phyloP scores from a whole-genome alignment of 176 grass and related monocot genomes.

The Raddia distichophylla region DNA sequence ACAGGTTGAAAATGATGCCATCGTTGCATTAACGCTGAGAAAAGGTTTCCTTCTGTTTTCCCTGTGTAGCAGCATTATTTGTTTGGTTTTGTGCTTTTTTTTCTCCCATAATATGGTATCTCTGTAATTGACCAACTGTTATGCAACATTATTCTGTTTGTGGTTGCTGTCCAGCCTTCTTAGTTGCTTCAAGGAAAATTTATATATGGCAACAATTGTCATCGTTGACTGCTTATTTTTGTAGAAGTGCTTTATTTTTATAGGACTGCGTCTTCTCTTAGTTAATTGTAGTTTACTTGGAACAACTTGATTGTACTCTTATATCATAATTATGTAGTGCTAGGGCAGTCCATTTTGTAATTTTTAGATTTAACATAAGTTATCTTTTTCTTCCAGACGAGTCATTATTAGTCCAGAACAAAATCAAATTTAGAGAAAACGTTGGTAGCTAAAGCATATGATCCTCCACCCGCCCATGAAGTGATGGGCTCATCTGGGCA shows the following conservation, averaged over 20 bases:
- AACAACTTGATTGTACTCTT: background rate
- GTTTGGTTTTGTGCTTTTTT: background rate
- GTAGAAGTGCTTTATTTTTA: slow-evolving; percentile 11
- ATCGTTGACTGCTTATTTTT: slow-evolving; percentile 2
- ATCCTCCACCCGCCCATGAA: background rate
- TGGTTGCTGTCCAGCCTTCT: background rate
- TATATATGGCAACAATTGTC: background rate
- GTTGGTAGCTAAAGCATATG: slow-evolving; percentile 5
- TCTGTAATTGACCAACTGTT: background rate
- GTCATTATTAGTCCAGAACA: background rate
- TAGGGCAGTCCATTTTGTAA: background rate
- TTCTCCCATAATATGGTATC: background rate
- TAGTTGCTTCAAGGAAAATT: background rate
- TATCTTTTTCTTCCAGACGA: background rate
- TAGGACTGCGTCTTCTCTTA: background rate
- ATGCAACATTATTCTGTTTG: background rate
- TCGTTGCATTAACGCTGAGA: slow-evolving; percentile 67
- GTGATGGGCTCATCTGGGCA: background rate
- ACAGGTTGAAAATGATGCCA: slow-evolving; percentile 80
- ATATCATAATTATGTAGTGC: background rate
- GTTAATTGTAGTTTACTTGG: background rate
- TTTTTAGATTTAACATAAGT: background rate
- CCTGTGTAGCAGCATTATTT: background rate
- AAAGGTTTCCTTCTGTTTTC: slow-evolving; percentile 55
- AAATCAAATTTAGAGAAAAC: background rate